These are phyloP conservation scores for Aspergillus candidus DNA, from an alignment of 2,329 filamentous ascomycete genomes.

Conservation along the genomic window DNA sequence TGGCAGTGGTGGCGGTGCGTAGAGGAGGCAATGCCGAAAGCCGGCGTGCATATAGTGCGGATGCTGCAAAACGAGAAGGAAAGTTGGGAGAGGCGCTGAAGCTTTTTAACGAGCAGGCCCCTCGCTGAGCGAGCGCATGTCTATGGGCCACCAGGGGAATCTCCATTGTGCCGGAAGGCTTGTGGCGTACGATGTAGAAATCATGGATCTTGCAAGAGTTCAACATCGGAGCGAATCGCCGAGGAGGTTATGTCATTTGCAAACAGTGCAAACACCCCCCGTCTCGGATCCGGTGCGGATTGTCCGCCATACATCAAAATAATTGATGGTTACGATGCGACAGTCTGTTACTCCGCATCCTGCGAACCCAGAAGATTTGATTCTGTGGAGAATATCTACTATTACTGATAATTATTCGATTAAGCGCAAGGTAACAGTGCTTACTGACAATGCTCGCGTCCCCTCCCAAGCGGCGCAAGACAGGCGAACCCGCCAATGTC, in stretches of 20 bases:
- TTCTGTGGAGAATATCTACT: too few species aligned
- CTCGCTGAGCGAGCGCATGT: conserved; percentile 14
- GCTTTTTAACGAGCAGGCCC: background rate
- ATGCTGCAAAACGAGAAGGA: background rate
- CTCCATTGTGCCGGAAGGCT: conserved; percentile 20
- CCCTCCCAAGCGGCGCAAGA: conserved; percentile 59
- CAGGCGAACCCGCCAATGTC: conserved; percentile 48
- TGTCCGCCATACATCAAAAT: background rate
- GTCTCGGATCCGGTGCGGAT: background rate
- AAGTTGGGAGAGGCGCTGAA: background rate
- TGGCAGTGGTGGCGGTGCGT: conserved; percentile 16
- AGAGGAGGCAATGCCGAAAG: conserved; percentile 11
- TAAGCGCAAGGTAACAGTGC: background rate
- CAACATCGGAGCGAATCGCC: background rate
- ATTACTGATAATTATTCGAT: background rate
- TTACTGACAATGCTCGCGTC: conserved; percentile 35
- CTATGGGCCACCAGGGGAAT: conserved; percentile 16
- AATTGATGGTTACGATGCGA: too few species aligned
- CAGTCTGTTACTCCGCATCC: too few species aligned
- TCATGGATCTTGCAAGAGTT: conserved; percentile 4
- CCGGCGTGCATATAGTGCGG: conserved; percentile 9
- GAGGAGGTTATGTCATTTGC: conserved; percentile 32
- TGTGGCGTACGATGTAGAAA: background rate
- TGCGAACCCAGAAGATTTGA: too few species aligned
- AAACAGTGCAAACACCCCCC: conserved; percentile 32